Conservation (phyloP, 768 basidiomycete species). For the Trametes villosa region DNA sequence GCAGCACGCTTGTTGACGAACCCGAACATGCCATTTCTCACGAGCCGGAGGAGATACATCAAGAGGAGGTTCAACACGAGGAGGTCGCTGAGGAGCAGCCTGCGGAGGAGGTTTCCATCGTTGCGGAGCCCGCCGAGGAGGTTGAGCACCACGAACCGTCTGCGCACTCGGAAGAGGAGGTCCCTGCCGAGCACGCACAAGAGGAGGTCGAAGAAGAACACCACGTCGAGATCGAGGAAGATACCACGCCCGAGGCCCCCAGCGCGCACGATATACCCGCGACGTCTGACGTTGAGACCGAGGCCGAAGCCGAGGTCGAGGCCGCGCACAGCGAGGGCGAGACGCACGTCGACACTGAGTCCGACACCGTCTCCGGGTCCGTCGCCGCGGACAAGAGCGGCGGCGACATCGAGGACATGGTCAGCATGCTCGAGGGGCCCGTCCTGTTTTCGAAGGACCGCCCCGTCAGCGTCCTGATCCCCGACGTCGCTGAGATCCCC, state of each 20-base stretch:
- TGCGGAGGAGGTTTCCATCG: slow-evolving; percentile 5
- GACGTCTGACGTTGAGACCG: too few relatives aligned
- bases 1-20: slow-evolving; percentile 24
- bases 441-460: neutral
- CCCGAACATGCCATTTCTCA: slow-evolving; percentile 22
- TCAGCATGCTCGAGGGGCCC: slow-evolving; percentile 61
- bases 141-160: neutral
- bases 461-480: slow-evolving; percentile 24
- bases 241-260: slow-evolving; percentile 3
- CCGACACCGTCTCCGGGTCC: slow-evolving; percentile 28
- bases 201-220: neutral
- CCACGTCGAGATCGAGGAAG: slow-evolving; percentile 7
- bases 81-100: slow-evolving; percentile 19
- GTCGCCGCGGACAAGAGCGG: slow-evolving; percentile 25
- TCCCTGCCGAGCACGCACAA: neutral
- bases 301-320: slow-evolving; percentile 16
- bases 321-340: slow-evolving; percentile 20
- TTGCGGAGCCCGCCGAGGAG: neutral
- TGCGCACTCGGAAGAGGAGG: neutral
- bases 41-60: slow-evolving; percentile 30
- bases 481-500: slow-evolving; percentile 30
- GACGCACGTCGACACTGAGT: slow-evolving; percentile 24
- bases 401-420: slow-evolving; percentile 64
- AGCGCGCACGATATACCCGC: slow-evolving; percentile 3
- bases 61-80: slow-evolving; percentile 6